Evolutionary conservation across 148 eudicot species (phyloP).

Genomic region (Arbutus unedo): DNA sequence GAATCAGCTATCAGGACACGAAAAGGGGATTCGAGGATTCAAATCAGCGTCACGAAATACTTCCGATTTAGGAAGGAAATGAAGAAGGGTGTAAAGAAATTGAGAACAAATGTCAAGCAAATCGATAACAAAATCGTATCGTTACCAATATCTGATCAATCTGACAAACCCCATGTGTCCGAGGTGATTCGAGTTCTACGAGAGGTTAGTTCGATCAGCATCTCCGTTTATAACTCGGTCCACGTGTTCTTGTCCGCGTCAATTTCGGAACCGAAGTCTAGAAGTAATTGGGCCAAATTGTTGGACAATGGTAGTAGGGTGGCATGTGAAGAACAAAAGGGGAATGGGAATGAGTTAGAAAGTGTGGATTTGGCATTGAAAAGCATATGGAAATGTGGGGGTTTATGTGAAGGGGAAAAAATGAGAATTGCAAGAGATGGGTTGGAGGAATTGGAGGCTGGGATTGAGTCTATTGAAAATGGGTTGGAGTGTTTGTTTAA

Average conservation of each 20-base stretch:
- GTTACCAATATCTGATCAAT: not conserved
- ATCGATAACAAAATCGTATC: conserved; percentile 23
- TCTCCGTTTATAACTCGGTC: conserved; percentile 24
- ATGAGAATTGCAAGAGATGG: conserved; percentile 20
- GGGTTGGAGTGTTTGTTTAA: conserved; percentile 40
- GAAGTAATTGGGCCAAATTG: conserved; percentile 31
- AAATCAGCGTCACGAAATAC: conserved; percentile 5
- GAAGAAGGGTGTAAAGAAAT: conserved; percentile 27
- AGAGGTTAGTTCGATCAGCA: conserved; percentile 23
- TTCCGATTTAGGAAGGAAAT: conserved; percentile 32
- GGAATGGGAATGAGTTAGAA: conserved; percentile 20
- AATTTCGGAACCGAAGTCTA: conserved; percentile 10
- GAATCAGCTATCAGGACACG: conserved; percentile 40
- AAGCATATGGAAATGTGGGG: not conserved
- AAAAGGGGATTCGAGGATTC: conserved; percentile 18
- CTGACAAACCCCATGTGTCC: conserved; percentile 8
- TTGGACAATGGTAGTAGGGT: conserved; percentile 15
- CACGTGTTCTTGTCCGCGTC: conserved; percentile 38
- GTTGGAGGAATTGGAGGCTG: conserved; percentile 29
- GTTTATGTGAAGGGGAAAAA: conserved; percentile 12
- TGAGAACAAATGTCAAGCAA: conserved; percentile 28
- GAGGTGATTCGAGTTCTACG: conserved; percentile 21
- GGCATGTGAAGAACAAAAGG: conserved; percentile 14
- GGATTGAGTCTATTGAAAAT: conserved; percentile 33
- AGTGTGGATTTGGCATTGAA: conserved; percentile 22